Percentiles rank a stretch among this genome's conserved stretches.
Evolutionary conservation across 2,329 filamentous ascomycete genomes (phyloP).

Genomic region (Fusarium nodosum): DNA sequence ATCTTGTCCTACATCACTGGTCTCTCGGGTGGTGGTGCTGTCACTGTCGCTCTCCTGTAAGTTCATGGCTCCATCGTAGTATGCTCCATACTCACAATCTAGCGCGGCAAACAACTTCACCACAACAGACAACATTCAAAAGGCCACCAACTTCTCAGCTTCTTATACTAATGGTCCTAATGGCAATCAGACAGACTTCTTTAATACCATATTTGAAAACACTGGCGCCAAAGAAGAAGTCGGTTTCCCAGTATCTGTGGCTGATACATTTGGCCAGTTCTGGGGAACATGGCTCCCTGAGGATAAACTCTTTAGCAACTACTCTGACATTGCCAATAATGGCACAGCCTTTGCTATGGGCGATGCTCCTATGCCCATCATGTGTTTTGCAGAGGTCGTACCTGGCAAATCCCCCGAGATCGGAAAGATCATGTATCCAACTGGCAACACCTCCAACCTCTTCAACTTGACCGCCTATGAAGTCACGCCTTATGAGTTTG

Average conservation of each 20-base stretch:
- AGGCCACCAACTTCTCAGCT: conserved; percentile 44
- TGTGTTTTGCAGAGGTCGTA: conserved; percentile 48
- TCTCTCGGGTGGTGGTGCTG: conserved; percentile 48
- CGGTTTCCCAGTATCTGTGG: conserved; percentile 47
- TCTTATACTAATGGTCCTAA: conserved; percentile 37
- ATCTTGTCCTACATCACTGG: conserved; percentile 48
- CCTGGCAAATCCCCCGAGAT: conserved; percentile 49
- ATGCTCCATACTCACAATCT: rapidly evolving
- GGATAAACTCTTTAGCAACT: conserved; percentile 37
- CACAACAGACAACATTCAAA: conserved; percentile 33
- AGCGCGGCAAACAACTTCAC: conserved; percentile 50
- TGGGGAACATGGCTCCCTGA: conserved; percentile 47
- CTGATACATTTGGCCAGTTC: conserved; percentile 50
- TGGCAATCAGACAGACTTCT: conserved; percentile 32
- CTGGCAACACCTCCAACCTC: conserved; percentile 44
- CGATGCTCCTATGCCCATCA: conserved; percentile 50
- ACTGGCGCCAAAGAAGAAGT: conserved; percentile 43
- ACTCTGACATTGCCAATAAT: conserved; percentile 42
- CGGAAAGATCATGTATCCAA: conserved; percentile 49
- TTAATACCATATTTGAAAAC: conserved; percentile 42
- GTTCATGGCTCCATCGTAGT: rapidly evolving
- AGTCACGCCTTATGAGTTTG: conserved; percentile 53
- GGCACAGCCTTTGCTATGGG: conserved; percentile 38
- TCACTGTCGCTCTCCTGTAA: conserved; percentile 47
- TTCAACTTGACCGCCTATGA: conserved; percentile 54